phyloP scores from a whole-genome alignment of 176 grass and related monocot species.

The Ananas comosus region DNA sequence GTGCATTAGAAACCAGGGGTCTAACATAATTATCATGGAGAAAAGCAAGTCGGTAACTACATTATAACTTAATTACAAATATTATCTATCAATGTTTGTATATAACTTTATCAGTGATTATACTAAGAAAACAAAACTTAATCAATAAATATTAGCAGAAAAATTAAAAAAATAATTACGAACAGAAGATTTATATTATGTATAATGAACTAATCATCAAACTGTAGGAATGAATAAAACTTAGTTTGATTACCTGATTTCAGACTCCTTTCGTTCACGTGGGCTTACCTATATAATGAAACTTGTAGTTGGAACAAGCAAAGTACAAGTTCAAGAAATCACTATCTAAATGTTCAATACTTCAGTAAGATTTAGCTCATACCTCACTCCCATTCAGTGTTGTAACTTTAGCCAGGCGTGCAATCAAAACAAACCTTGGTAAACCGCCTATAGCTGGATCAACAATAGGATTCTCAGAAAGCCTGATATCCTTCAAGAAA shows the following conservation, averaged over 20 bases:
- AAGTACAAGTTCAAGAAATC: conserved; percentile 9
- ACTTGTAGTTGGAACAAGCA: not conserved
- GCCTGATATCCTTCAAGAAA: conserved; percentile 75
- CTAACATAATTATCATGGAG: not conserved
- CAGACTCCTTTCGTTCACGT: conserved; percentile 84
- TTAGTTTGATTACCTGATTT: conserved; percentile 62
- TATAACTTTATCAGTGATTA: not conserved
- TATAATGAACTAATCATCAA: not conserved
- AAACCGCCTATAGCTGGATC: conserved; percentile 72
- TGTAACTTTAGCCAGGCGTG: conserved; percentile 64
- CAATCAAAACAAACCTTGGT: conserved; percentile 76
- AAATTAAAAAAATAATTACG: not conserved
- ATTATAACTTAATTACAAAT: too few species aligned
- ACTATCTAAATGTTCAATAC: conserved; percentile 1
- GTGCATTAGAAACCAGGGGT: conserved; percentile 4
- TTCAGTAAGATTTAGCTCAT: conserved; percentile 31
- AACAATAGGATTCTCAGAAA: conserved; percentile 90
- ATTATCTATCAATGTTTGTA: too few species aligned
- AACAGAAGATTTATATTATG: too few species aligned
- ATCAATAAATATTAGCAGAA: not conserved
- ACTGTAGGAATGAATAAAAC: not conserved
- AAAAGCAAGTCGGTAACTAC: not conserved
- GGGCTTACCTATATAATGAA: conserved; percentile 42
- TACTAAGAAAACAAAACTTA: not conserved
- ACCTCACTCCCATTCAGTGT: conserved; percentile 73